Base-by-base conservation (phyloP, 768 basidiomycete species). In the Trametes punicea region DNA sequence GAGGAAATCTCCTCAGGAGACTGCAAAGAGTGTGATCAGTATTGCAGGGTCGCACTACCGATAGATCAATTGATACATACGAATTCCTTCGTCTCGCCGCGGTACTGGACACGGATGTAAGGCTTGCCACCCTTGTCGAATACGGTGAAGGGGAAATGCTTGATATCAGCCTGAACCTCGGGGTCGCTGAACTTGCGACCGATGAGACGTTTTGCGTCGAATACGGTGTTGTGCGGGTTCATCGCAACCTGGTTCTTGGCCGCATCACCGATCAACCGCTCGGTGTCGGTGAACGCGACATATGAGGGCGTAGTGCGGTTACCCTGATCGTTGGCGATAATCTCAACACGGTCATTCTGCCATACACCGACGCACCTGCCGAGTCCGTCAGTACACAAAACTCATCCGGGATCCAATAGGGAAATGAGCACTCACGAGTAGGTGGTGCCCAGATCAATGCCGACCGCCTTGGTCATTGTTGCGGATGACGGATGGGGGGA, bases 341-440 rank as follows among this genome's bases (percentile, higher is more conserved):
- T 97, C 77, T 97, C 95, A 63, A 97, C 95, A 71, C 95, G 91
- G 79, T 98, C 96, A 69, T 97, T 94, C 81, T 95, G 92, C 94
- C 95, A 98, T 61, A 98, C 95, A 81, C 91, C 96, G 67, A 98
- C 96, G 74, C 95, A 98, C n/a, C 91, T 94, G 71, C 26, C 57
- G 51, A 42, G 30, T 25, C 30, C 18, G 27, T 64, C 45, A 62
- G 58, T 42, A 10, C 21, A 13, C n/a, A n/a, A n/a, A n/a, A n/a
- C n/a, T n/a, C n/a, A 11, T 33, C 9, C 4, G n/a, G 1, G 42
- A 25, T 36, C 46, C 6, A 16, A 25, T 2, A 7, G 2, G 40
- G 34, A 52, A 11, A 25, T 9, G 36, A 42, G 40, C 49, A 80
- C 88, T 63, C 70, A 91, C 89, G 90, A 92, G 81, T 92, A 92